A percentile compares a stretch with the other conserved stretches of the same genome.
phyloP scores from a whole-genome alignment of 2,329 filamentous ascomycete genomes.

The Fusarium phyllophilum region DNA sequence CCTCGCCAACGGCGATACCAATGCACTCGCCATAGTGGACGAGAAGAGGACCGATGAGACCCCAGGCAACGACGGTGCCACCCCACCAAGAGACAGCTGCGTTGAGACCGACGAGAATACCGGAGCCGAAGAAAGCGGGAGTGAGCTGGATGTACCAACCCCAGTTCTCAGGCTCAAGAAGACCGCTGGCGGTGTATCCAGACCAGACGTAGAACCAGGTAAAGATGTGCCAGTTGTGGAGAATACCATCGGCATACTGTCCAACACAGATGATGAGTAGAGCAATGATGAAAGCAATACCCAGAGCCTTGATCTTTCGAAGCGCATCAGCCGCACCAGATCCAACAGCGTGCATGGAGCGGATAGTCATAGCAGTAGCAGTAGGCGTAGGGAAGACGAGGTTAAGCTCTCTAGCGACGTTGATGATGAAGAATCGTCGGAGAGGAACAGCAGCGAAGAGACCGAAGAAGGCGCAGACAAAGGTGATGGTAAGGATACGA shows the following conservation, averaged over 20 bases:
- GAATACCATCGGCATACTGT: slow-evolving; percentile 67
- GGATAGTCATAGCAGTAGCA: slow-evolving; percentile 70
- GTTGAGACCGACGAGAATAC: slow-evolving; percentile 63
- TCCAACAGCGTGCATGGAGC: slow-evolving; percentile 68
- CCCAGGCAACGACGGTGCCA: slow-evolving; percentile 65
- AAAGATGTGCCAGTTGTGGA: slow-evolving; percentile 68
- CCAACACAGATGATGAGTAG: slow-evolving; percentile 65
- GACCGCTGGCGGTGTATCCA: slow-evolving; percentile 59
- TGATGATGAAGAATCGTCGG: slow-evolving; percentile 75
- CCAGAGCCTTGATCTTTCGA: slow-evolving; percentile 66
- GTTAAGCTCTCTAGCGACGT: slow-evolving; percentile 68
- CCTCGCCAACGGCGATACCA: slow-evolving; percentile 51
- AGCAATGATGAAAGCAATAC: slow-evolving; percentile 60
- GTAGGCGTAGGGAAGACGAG: slow-evolving; percentile 69
- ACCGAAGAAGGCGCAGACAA: slow-evolving; percentile 72
- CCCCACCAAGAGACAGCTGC: slow-evolving; percentile 66
- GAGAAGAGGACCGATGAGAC: slow-evolving; percentile 60
- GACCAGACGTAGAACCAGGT: slow-evolving; percentile 66
- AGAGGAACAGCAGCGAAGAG: slow-evolving; percentile 71
- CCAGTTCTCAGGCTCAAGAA: slow-evolving; percentile 66
- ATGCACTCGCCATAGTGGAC: slow-evolving; percentile 62
- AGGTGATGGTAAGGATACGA: slow-evolving; percentile 67
- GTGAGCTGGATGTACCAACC: slow-evolving; percentile 69
- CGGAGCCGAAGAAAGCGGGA: slow-evolving; percentile 68
- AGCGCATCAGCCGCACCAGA: slow-evolving; percentile 63